Conservation (phyloP, 208 protist genomes). For the Angomonas ambiguus region DNA sequence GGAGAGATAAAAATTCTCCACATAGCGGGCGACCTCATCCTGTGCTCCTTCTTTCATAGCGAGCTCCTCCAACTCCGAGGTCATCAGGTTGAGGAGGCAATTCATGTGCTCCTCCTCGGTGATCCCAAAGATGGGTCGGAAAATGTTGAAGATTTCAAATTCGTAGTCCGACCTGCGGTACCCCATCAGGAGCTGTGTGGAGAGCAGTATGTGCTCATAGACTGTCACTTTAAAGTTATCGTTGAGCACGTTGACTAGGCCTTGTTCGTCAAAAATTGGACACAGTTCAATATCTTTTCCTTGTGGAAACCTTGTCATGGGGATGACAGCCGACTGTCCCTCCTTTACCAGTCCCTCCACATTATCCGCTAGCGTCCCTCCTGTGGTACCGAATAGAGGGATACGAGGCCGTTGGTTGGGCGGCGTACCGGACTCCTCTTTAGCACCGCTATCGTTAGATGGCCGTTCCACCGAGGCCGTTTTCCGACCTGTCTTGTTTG, state of each 20-base stretch:
- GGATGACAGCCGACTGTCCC: not conserved
- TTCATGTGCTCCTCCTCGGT: conserved; percentile 41
- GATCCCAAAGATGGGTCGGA: conserved; percentile 36
- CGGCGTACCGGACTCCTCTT: not conserved
- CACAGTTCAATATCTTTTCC: conserved; percentile 16
- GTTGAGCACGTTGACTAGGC: conserved; percentile 21
- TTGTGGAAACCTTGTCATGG: not conserved
- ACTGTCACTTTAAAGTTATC: conserved; percentile 17
- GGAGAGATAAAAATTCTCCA: conserved; percentile 1
- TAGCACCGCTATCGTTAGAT: not conserved
- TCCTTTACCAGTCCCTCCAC: conserved; percentile 4
- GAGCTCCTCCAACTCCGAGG: conserved; percentile 7
- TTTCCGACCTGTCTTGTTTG: not conserved
- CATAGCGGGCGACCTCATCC: not conserved
- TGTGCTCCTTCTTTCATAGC: not conserved
- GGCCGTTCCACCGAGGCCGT: not conserved
- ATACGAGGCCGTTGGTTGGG: conserved; percentile 15
- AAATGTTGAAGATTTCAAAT: conserved; percentile 33
- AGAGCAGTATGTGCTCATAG: conserved; percentile 67
- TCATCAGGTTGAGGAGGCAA: conserved; percentile 36
- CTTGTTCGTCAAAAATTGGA: conserved; percentile 39
- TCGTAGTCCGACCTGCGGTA: conserved; percentile 9
- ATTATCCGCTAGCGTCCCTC: conserved; percentile 20
- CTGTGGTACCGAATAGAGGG: conserved; percentile 27
- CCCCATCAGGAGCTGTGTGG: conserved; percentile 26